Base-by-base conservation (phyloP, 768 basidiomycete species). In the Hysterangium stoloniferum region DNA sequence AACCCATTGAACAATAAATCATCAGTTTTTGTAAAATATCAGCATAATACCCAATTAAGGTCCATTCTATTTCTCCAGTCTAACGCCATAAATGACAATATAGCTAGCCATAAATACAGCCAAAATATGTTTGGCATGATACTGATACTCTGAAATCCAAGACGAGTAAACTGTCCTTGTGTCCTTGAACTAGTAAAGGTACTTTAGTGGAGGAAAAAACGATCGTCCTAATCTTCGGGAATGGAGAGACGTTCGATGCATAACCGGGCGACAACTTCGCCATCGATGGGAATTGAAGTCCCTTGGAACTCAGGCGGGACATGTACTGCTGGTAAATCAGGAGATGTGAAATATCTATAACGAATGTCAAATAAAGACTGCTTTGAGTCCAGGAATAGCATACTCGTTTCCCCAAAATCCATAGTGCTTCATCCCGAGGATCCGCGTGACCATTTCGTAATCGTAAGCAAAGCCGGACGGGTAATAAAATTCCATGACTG, bases 401-500 rank as follows among this genome's bases (percentile, higher is more conserved):
- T 19, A 87, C 85, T 72, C 60, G 47, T 80, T 70, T 13, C 78
- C 77, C 92, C 93, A 95, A 64, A 95, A 84, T 7, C 86, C 87
- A 56, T 81, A 88, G 63, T 91, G 84, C 1, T 68, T 71, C 75
- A 95, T 89, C 7, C 90, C 92, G 1, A 95, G 67, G 0, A 86
- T 82, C n/a, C 82, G 76, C 0, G 86, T 71, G 1, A 85, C 87
- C 54, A 78, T 89, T 63, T 89, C 80, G 60, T 93, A 93, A 62
- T 93, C 90, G 56, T 79, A 76, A 9, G 91, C 87, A 61, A 93
- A 93, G 3, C 91, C 90, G 35, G 74, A 74, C 0, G 84, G 84
- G 64, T 73, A 88, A 65, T 92, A 93, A 67, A 96, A 92, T 60
- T 96, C 93, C 61, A 95, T 88, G 28, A 96, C 90, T 0, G 93